Conservation (phyloP, 176 grass and related monocot genomes). For the Cenchrus americanus region DNA sequence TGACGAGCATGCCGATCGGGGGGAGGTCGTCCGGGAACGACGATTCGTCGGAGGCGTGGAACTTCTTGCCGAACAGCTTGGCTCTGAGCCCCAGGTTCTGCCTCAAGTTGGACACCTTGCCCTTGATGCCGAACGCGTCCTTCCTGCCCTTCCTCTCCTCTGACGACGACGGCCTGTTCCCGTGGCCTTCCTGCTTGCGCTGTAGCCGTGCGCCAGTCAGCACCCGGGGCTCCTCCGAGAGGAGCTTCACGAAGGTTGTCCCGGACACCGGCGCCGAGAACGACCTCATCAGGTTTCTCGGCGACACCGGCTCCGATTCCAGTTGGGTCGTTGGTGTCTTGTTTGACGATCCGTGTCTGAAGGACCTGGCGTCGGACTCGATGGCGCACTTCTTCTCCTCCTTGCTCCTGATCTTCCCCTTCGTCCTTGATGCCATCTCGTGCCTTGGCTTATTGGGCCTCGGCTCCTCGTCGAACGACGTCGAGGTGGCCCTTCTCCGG, state of each 20-base stretch:
- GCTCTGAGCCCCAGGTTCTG: slow-evolving; percentile 75
- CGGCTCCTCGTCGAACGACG: slow-evolving; percentile 53
- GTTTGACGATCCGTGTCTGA: slow-evolving; percentile 42
- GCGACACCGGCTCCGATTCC: slow-evolving; percentile 48
- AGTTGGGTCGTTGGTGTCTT: not conserved
- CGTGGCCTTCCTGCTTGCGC: slow-evolving; percentile 63
- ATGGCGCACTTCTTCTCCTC: slow-evolving; percentile 58
- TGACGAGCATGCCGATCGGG: slow-evolving; percentile 56
- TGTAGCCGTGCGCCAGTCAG: slow-evolving; percentile 44
- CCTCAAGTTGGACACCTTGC: slow-evolving; percentile 73
- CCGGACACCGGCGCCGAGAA: slow-evolving; percentile 89
- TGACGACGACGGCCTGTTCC: slow-evolving; percentile 12
- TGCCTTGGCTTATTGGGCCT: slow-evolving; percentile 43
- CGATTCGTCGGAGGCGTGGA: slow-evolving; percentile 55
- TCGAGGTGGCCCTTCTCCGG: slow-evolving; percentile 31
- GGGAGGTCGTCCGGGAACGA: slow-evolving; percentile 60
- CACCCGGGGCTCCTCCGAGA: slow-evolving; percentile 67
- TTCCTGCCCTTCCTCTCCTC: slow-evolving; percentile 77
- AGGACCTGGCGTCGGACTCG: slow-evolving; percentile 51
- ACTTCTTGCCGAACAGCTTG: slow-evolving; percentile 83
- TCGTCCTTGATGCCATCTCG: slow-evolving; percentile 30
- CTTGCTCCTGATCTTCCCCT: slow-evolving; percentile 57
- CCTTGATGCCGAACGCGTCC: slow-evolving; percentile 61
- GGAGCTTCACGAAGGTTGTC: slow-evolving; percentile 78
- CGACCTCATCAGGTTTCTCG: slow-evolving; percentile 82